Evolutionary conservation across 1,284 basidiomycete genomes (phyloP).

Genomic region (Thecaphora frezii): DNA sequence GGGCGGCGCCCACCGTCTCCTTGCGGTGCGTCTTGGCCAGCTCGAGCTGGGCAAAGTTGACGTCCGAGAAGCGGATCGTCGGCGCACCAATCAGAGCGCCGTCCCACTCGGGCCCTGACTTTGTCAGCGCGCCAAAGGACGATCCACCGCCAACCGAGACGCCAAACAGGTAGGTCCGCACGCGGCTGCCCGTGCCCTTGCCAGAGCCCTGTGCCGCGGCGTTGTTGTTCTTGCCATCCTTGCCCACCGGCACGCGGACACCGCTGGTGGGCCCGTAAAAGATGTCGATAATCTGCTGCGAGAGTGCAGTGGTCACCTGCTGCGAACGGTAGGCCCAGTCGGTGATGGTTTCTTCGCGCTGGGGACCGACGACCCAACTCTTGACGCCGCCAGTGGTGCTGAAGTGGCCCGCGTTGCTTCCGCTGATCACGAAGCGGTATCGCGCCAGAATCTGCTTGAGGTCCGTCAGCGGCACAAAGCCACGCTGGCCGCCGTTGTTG

Average conservation of each 20-base stretch:
- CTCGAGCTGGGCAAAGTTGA: conserved; percentile 1
- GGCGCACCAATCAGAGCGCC: neutral
- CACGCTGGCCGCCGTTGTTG: conserved; percentile 29
- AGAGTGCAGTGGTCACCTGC: neutral
- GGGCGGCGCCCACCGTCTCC: neutral
- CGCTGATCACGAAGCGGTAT: conserved; percentile 24
- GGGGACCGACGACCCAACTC: conserved; percentile 7
- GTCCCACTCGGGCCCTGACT: neutral
- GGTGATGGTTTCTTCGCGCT: neutral
- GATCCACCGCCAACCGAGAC: neutral
- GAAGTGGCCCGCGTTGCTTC: conserved; percentile 38
- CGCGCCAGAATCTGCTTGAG: conserved; percentile 40
- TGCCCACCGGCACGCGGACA: neutral
- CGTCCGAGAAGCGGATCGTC: neutral
- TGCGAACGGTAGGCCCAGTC: neutral
- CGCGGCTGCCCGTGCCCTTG: neutral
- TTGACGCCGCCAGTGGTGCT: conserved; percentile 6
- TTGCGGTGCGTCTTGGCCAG: neutral
- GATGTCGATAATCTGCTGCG: neutral
- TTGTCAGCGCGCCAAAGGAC: neutral
- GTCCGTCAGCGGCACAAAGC: conserved; percentile 24
- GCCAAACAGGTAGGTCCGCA: neutral
- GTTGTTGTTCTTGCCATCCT: neutral
- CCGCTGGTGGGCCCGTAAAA: conserved; percentile 1
- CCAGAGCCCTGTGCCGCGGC: too few species aligned